Percentiles rank a stretch among this genome's conserved stretches.
These are phyloP conservation scores for Paragyromitra xinjiangensis DNA, from an alignment of 495 filamentous ascomycete genomes.

Conservation along the genomic window DNA sequence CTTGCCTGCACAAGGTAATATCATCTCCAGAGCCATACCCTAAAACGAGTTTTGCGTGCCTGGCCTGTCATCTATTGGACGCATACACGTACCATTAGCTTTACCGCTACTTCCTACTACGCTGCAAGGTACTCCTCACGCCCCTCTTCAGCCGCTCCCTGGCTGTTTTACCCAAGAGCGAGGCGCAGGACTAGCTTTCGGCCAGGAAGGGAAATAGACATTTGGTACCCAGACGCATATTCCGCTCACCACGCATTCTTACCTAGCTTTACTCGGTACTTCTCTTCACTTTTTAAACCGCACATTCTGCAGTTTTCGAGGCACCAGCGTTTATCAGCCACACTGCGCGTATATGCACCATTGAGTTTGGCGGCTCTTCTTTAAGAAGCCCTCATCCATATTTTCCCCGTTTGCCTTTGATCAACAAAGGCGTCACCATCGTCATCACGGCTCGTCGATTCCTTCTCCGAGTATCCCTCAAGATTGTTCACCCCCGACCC, in stretches of 20 bases:
- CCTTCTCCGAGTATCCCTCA: slow-evolving; percentile 54
- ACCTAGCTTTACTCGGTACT: slow-evolving; percentile 47
- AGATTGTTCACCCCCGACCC: slow-evolving; percentile 56
- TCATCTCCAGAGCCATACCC: slow-evolving; percentile 33
- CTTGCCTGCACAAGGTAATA: slow-evolving; percentile 20
- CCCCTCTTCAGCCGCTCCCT: slow-evolving; percentile 20
- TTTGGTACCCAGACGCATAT: slow-evolving; percentile 34
- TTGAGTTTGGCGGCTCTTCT: slow-evolving; percentile 45
- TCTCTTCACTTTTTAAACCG: slow-evolving; percentile 27
- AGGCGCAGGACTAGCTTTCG: slow-evolving; percentile 38
- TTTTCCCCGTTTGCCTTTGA: slow-evolving; percentile 46
- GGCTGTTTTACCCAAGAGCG: slow-evolving; percentile 21
- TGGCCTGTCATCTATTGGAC: slow-evolving; percentile 16
- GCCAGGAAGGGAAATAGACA: slow-evolving; percentile 26
- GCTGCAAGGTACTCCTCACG: slow-evolving; percentile 21
- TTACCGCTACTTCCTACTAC: background rate
- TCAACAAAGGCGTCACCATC: slow-evolving; percentile 48
- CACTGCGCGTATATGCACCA: slow-evolving; percentile 43
- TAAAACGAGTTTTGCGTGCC: background rate
- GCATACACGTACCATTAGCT: slow-evolving; percentile 23
- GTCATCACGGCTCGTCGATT: slow-evolving; percentile 57
- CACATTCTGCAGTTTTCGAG: slow-evolving; percentile 34
- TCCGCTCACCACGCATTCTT: slow-evolving; percentile 28
- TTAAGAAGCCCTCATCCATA: slow-evolving; percentile 43
- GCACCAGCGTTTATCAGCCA: slow-evolving; percentile 28